Evolutionary conservation across 768 basidiomycete species (phyloP), one percentile per base, ranked within the genome.

Genomic region (Psilocybe sp.): DNA sequence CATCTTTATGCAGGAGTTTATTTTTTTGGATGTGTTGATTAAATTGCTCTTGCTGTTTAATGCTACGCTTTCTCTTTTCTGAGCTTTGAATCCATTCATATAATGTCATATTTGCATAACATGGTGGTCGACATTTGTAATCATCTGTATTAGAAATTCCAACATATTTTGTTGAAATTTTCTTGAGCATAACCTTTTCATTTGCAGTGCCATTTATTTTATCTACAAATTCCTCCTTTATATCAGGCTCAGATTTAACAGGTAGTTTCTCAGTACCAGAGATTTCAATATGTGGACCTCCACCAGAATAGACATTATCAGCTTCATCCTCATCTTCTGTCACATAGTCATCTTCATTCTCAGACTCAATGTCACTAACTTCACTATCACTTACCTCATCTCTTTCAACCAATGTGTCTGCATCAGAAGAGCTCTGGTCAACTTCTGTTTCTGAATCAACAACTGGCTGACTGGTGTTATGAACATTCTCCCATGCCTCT

Each of bases 121-220:
- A 49, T 1, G 20, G 9, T 1, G 63, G 53, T 11, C 66, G 11
- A 47, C 62, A 65, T 3, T 62, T 64, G 47, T 74, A 72, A 46
- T 74, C 69, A 55, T 65, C 54, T 0, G 69, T 56, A 36, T 51
- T 50, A 5, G 66, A 67, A 11, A 62, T 45, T 0, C 59, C 59
- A 36, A 64, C 47, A 10, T 64, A 46, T 1, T 48, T 18, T 0
- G 54, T 60, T n/a, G 60, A 44, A 2, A 47, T 34, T 20, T 47
- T 53, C 15, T 58, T 47, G 0, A 70, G 14, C 4, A 48, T 18
- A 2, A 71, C 53, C 37, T 57, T 62, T 5, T 65, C 60, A 40
- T 43, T n/a, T 1, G 15, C 4, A 10, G 23, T 34, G 19, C 31
- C 19, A 15, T 48, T 51, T 18, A 49, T 18, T 20, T 31, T 37